phyloP scores from a whole-genome alignment of 2,329 filamentous ascomycete genomes.

The Paraphaeosphaeria minitans region DNA sequence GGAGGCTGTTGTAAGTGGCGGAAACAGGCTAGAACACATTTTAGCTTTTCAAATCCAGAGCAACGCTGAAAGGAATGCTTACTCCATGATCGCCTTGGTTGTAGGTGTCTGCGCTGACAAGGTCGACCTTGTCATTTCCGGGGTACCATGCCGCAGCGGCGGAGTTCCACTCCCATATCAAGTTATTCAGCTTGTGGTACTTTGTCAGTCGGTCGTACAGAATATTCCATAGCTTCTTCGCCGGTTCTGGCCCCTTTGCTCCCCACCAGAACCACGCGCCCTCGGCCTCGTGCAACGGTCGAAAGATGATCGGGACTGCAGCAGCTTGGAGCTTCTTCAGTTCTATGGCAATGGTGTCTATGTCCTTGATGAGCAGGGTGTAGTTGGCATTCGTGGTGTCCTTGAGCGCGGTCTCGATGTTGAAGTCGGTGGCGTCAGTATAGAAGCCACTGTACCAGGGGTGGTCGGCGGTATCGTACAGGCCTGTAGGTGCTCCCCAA shows the following conservation, averaged over 20 bases:
- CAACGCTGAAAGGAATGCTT: slow-evolving; percentile 20
- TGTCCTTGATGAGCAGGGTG: slow-evolving; percentile 54
- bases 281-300: slow-evolving; percentile 58
- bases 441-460: slow-evolving; percentile 59
- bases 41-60: not conserved
- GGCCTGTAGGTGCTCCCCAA: slow-evolving; percentile 54
- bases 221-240: slow-evolving; percentile 52
- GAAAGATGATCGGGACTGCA: slow-evolving; percentile 54
- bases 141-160: slow-evolving; percentile 55
- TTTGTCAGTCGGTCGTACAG: slow-evolving; percentile 54
- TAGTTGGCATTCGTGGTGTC: slow-evolving; percentile 55
- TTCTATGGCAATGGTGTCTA: slow-evolving; percentile 56
- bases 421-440: slow-evolving; percentile 56
- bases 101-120: slow-evolving; percentile 56
- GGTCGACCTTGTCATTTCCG: slow-evolving; percentile 53
- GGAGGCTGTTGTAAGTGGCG: slow-evolving; percentile 52
- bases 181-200: slow-evolving; percentile 53
- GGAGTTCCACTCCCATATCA: slow-evolving; percentile 60
- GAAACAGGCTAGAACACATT: slow-evolving; percentile 45
- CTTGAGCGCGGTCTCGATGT: slow-evolving; percentile 51
- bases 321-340: slow-evolving; percentile 52
- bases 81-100: slow-evolving; percentile 51
- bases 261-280: slow-evolving; percentile 62
- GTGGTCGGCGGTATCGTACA: slow-evolving; percentile 54
- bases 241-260: slow-evolving; percentile 53